These are phyloP conservation scores for Niebla homalea DNA, from an alignment of 495 filamentous ascomycete species.

Conservation along the genomic window DNA sequence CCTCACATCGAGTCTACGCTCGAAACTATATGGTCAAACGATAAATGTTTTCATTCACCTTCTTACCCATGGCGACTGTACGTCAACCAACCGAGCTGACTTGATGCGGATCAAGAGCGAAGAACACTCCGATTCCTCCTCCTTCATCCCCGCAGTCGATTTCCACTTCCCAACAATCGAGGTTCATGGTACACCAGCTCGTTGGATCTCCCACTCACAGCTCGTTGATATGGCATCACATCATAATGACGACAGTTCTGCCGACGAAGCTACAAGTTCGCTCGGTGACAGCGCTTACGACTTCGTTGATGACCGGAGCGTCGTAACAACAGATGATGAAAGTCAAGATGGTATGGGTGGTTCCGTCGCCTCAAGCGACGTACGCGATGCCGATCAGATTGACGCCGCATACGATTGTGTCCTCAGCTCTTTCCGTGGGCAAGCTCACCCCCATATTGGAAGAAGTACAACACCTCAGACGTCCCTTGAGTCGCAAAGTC, in stretches of 20 bases:
- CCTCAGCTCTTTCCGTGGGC: conserved; percentile 4
- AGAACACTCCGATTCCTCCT: conserved; percentile 2
- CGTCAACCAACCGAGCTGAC: conserved; percentile 6
- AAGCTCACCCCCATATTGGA: conserved; percentile 1
- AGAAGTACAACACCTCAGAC: neutral
- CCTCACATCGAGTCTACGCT: neutral
- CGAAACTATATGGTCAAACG: no score
- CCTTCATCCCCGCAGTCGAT: neutral
- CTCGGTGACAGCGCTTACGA: conserved; percentile 46
- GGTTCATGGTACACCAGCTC: conserved; percentile 13
- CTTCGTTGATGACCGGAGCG: conserved; percentile 31
- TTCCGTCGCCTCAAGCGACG: conserved; percentile 12
- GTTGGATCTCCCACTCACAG: conserved; percentile 18
- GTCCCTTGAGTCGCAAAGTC: neutral
- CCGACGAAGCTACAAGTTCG: conserved; percentile 20
- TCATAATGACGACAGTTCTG: conserved; percentile 13
- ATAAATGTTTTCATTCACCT: no score
- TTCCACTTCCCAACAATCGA: conserved; percentile 14
- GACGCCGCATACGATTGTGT: neutral
- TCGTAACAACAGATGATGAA: conserved; percentile 17
- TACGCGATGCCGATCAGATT: conserved; percentile 2
- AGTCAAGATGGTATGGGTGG: conserved; percentile 10
- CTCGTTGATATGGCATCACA: conserved; percentile 16
- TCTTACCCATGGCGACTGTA: neutral
- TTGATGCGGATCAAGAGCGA: conserved; percentile 9